Percentiles rank a stretch among this genome's conserved stretches.
Conservation (phyloP, 23 red algal species). For the Gracilaria domingensis region DNA sequence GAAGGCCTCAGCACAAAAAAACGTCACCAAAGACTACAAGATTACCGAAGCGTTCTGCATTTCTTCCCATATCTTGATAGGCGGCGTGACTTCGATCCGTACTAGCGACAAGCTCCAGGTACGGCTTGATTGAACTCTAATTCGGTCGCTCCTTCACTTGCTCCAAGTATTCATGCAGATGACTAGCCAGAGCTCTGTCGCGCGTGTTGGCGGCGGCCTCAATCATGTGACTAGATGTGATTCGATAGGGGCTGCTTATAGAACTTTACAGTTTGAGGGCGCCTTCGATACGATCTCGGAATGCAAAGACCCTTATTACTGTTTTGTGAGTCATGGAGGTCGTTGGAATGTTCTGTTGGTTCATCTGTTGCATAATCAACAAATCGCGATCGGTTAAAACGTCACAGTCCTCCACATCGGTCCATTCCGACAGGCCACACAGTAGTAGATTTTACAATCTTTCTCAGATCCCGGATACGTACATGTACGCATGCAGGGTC, state of each 20-base stretch:
- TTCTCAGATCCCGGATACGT: too few relatives aligned
- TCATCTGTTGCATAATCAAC: constrained; percentile 50
- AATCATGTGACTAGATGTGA: constrained; percentile 69
- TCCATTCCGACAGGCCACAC: constrained; percentile 40
- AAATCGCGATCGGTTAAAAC: constrained; percentile 46
- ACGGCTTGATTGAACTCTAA: constrained; percentile 64
- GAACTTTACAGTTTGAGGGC: constrained; percentile 49
- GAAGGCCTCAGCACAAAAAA: constrained; percentile 35
- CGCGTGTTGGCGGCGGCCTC: constrained; percentile 51
- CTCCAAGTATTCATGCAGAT: constrained; percentile 11
- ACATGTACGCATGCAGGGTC: constrained; percentile 31
- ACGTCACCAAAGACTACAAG: constrained; percentile 66
- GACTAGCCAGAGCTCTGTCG: constrained; percentile 38
- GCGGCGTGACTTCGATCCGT: constrained; percentile 30
- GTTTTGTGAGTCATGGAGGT: constrained; percentile 66
- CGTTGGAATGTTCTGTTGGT: constrained; percentile 39
- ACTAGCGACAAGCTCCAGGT: constrained; percentile 40
- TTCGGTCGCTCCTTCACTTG: constrained; percentile 49
- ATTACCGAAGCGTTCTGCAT: constrained; percentile 39
- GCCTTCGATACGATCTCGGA: constrained; percentile 39
- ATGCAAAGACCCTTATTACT: constrained; percentile 40
- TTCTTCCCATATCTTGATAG: constrained; percentile 21
- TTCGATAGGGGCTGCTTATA: constrained; percentile 43
- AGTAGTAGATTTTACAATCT: constrained; percentile 68
- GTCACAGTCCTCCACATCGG: constrained; percentile 35